Percentiles rank a stretch among this genome's conserved stretches.
These are phyloP conservation scores for Myxozyma neotropica DNA, from an alignment of 805 yeast genomes.

Conservation along the genomic window DNA sequence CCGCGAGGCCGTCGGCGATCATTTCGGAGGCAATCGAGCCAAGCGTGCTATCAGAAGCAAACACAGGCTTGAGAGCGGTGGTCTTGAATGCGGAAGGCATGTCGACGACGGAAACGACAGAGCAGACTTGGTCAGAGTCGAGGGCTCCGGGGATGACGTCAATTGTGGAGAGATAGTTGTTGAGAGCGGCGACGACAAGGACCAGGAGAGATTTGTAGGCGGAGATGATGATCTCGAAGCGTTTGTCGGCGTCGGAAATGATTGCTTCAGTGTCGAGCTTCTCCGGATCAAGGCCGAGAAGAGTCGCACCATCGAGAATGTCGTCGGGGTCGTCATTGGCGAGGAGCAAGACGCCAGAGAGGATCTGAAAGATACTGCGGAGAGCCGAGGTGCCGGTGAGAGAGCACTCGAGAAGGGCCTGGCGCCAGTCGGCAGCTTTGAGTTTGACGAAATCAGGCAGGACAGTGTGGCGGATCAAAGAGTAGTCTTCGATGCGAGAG, in stretches of 20 bases:
- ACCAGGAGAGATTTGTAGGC: slow-evolving; percentile 43
- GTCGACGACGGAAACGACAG: slow-evolving; percentile 46
- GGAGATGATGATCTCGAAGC: slow-evolving; percentile 41
- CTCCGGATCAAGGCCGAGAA: slow-evolving; percentile 45
- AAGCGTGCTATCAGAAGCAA: slow-evolving; percentile 40
- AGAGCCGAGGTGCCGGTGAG: slow-evolving; percentile 40
- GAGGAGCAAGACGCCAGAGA: slow-evolving; percentile 46
- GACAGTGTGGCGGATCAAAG: not conserved
- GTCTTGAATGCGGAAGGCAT: slow-evolving; percentile 36
- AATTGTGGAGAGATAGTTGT: slow-evolving; percentile 41
- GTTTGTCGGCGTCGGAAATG: slow-evolving; percentile 8
- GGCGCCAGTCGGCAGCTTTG: slow-evolving; percentile 47
- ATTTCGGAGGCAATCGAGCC: slow-evolving; percentile 46
- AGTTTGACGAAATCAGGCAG: not conserved
- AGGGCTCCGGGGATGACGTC: slow-evolving; percentile 34
- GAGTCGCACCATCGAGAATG: slow-evolving; percentile 47
- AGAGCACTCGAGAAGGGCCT: slow-evolving; percentile 43
- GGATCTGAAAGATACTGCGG: slow-evolving; percentile 41
- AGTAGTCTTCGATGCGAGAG: slow-evolving; percentile 7
- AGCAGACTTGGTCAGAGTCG: slow-evolving; percentile 39
- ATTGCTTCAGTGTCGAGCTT: slow-evolving; percentile 35
- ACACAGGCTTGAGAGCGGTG: slow-evolving; percentile 41
- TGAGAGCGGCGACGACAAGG: slow-evolving; percentile 42
- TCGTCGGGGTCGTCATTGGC: slow-evolving; percentile 43
- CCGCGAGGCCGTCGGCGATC: slow-evolving; percentile 43